Percentiles rank a stretch among this genome's conserved stretches.
phyloP scores from a whole-genome alignment of 176 grass and related monocot species.

The Rhipidocladum racemiflorum region DNA sequence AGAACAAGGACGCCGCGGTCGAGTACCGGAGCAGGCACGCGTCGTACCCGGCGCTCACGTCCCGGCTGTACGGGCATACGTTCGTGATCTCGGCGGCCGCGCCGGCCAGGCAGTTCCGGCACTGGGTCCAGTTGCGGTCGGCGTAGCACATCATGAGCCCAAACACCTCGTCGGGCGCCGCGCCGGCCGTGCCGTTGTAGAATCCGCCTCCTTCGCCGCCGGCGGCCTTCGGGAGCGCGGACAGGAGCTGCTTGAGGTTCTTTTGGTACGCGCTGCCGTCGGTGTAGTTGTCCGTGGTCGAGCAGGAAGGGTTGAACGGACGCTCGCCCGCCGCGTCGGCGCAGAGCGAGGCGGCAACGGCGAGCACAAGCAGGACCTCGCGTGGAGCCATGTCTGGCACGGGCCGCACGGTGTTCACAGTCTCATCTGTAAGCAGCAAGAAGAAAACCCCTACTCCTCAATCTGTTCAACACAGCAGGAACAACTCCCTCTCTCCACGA shows the following conservation, averaged over 20 bases:
- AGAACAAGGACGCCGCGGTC: not conserved
- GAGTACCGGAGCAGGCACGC: slow-evolving; percentile 56
- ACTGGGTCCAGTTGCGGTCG: not conserved
- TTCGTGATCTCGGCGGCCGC: not conserved
- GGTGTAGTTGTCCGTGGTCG: slow-evolving; percentile 8
- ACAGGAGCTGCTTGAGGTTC: slow-evolving; percentile 28
- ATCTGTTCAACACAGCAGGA: too few relatives aligned
- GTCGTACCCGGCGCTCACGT: not conserved
- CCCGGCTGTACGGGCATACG: slow-evolving; percentile 10
- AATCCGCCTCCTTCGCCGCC: slow-evolving; percentile 22
- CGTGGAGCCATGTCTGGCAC: too few relatives aligned
- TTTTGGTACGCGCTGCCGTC: slow-evolving; percentile 23
- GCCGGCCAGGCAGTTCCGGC: not conserved
- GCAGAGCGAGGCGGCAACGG: not conserved
- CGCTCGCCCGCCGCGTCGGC: not conserved
- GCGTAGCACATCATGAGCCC: slow-evolving; percentile 36
- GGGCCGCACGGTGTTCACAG: too few relatives aligned
- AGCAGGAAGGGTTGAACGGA: not conserved
- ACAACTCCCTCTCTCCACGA: too few relatives aligned
- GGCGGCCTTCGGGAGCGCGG: not conserved
- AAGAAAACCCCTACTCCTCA: too few relatives aligned
- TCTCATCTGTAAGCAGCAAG: too few relatives aligned
- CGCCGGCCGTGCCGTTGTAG: not conserved
- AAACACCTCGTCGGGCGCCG: not conserved
- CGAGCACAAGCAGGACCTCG: too few relatives aligned